phyloP scores from a whole-genome alignment of 1,284 basidiomycete species.

The Mycosarcoma mackinlayi region DNA sequence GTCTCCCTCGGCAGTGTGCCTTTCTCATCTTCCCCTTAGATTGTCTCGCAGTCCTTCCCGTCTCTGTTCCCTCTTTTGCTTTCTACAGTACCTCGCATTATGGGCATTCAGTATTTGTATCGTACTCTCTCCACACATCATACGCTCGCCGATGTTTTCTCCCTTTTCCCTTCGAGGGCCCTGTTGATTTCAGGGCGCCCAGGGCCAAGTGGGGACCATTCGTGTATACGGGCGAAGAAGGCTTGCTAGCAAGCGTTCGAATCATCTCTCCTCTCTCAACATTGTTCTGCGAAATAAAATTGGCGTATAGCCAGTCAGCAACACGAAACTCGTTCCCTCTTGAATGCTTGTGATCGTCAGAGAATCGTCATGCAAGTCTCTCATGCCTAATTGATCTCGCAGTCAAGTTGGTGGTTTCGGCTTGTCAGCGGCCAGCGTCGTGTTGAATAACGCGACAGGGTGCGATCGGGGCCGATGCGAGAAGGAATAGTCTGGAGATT shows the following conservation, averaged over 20 bases:
- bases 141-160: constrained; percentile 51
- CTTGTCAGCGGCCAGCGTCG: neutral
- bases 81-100: constrained; percentile 29
- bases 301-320: constrained; percentile 17
- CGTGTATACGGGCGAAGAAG: constrained; percentile 42
- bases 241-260: constrained; percentile 20
- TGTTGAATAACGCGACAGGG: neutral
- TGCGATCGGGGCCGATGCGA: neutral
- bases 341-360: constrained; percentile 1
- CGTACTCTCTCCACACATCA: constrained; percentile 12
- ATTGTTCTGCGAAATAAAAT: constrained; percentile 19
- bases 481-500: no score
- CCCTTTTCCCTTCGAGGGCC: constrained; percentile 23
- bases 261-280: constrained; percentile 3
- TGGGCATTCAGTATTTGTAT: constrained; percentile 40
- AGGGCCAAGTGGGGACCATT: constrained; percentile 42
- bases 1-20: constrained; percentile 9
- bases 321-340: no score
- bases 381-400: neutral
- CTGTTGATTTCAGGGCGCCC: constrained; percentile 8
- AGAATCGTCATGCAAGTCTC: no score
- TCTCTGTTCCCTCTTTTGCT: constrained; percentile 7
- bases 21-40: constrained; percentile 1
- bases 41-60: neutral
- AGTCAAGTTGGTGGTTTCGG: neutral